A percentile compares a stretch with the other conserved stretches of the same genome.
phyloP scores from a whole-genome alignment of 148 eudicot genomes.

The Silene latifolia region DNA sequence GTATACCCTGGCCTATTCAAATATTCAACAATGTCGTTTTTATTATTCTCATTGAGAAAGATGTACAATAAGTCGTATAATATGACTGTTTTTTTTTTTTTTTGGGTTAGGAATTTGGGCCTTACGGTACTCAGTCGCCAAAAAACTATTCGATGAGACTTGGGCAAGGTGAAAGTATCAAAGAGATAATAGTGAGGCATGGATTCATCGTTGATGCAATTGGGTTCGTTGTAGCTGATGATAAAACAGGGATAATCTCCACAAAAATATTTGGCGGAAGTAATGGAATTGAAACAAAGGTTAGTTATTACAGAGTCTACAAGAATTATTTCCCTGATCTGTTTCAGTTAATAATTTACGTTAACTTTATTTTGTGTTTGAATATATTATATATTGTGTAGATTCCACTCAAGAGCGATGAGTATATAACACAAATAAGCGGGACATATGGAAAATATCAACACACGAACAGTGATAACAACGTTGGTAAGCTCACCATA shows the following conservation, averaged over 20 bases:
- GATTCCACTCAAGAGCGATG: no score
- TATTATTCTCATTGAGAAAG: no score
- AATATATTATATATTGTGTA: no score
- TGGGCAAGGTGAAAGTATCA: neutral
- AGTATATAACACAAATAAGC: no score
- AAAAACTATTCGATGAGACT: neutral
- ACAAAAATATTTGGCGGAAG: neutral
- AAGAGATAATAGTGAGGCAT: constrained; percentile 1
- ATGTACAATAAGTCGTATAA: no score
- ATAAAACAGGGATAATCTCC: neutral
- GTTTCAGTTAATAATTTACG: no score
- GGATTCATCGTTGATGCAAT: neutral
- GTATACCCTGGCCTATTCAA: neutral
- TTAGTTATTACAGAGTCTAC: no score
- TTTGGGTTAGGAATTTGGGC: neutral
- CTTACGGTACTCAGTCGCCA: neutral
- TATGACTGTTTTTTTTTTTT: no score
- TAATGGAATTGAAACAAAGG: no score
- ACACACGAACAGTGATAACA: neutral
- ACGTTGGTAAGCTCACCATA: neutral
- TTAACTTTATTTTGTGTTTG: no score
- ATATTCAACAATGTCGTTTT: no score
- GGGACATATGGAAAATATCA: neutral
- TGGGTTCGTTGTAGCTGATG: neutral
- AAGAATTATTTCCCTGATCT: no score